Conservation (phyloP, 148 eudicot genomes). For the Rhododendron vialii region DNA sequence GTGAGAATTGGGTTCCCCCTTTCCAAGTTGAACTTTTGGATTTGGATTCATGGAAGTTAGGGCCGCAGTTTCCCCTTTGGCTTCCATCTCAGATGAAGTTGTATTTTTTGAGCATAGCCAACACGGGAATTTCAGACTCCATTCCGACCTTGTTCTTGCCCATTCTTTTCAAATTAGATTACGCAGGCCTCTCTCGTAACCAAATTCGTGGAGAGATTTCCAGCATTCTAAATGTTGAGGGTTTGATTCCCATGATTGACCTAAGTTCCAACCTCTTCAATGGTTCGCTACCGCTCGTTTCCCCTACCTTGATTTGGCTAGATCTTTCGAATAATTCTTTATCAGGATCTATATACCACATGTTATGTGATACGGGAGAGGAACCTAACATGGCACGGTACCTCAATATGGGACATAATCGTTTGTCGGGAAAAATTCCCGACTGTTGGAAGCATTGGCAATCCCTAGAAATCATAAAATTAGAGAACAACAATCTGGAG, state of each 20-base stretch:
- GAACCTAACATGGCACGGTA: not conserved
- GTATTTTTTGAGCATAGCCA: not conserved
- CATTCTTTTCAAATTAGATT: too few relatives aligned
- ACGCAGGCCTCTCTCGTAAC: slow-evolving; percentile 1
- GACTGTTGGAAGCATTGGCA: not conserved
- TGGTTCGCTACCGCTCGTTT: not conserved
- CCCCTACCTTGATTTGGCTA: not conserved
- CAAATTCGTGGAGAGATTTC: slow-evolving; percentile 1
- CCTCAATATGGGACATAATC: not conserved
- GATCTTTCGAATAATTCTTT: slow-evolving; percentile 5
- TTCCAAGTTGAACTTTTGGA: not conserved
- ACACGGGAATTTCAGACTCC: not conserved
- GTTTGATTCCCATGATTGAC: not conserved
- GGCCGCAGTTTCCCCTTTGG: not conserved
- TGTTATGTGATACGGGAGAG: not conserved
- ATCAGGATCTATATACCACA: not conserved
- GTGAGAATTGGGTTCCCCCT: slow-evolving; percentile 18
- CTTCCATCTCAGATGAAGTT: not conserved
- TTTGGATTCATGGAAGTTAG: not conserved
- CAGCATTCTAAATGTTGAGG: not conserved
- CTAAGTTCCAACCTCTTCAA: not conserved
- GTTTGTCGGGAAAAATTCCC: not conserved
- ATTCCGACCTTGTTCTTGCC: not conserved
- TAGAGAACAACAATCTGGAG: slow-evolving; percentile 13
- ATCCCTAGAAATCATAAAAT: not conserved